Evolutionary conservation across 1,139 yeast genomes (phyloP).

Genomic region (Geotrichum europaeum): DNA sequence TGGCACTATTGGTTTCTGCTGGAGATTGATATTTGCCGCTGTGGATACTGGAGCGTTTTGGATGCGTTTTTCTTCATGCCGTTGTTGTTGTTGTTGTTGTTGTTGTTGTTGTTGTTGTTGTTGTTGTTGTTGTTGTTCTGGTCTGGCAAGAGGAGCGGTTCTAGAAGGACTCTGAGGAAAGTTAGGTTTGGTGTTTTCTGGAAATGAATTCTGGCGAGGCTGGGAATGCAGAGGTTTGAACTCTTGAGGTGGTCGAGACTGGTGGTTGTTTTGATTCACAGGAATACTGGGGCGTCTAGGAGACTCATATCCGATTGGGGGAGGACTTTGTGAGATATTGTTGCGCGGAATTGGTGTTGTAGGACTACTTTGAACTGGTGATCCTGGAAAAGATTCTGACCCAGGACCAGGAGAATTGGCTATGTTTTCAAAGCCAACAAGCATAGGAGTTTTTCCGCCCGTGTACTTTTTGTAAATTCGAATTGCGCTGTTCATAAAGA

Average conservation of each 20-base stretch:
- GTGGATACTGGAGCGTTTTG: neutral
- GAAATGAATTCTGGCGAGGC: neutral
- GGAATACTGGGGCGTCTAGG: neutral
- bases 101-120: neutral
- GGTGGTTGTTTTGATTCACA: neutral
- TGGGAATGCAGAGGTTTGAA: neutral
- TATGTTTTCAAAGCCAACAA: slow-evolving; percentile 39
- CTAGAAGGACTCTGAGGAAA: neutral
- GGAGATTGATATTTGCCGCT: neutral
- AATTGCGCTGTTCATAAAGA: slow-evolving; percentile 58
- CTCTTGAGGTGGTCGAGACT: neutral
- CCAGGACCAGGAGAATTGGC: neutral
- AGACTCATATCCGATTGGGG: neutral
- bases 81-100: neutral
- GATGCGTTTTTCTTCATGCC: neutral
- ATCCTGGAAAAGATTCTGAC: neutral
- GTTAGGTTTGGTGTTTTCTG: neutral
- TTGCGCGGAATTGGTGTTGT: neutral
- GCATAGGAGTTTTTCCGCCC: slow-evolving; percentile 58
- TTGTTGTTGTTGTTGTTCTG: neutral
- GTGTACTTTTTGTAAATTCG: slow-evolving; percentile 63
- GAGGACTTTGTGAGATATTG: neutral
- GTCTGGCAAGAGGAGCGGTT: neutral
- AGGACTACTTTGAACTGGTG: neutral
- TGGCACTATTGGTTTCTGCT: neutral